phyloP scores from a whole-genome alignment of 2,329 filamentous ascomycete genomes.

The Aulographum hederae region DNA sequence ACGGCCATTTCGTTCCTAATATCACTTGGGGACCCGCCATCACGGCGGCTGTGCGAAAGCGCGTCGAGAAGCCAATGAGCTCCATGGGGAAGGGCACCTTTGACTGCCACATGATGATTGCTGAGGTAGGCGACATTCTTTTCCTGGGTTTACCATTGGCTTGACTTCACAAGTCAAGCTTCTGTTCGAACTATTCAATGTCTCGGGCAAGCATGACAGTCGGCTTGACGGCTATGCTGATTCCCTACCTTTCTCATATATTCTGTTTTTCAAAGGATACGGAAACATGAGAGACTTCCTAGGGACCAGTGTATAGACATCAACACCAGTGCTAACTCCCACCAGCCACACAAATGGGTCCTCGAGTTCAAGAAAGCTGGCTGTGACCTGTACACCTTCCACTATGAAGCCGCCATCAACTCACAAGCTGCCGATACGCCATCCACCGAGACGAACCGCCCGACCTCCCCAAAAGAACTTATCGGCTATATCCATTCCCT shows the following conservation, averaged over 20 bases:
- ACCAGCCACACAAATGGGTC: constrained; percentile 91
- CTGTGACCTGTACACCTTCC: constrained; percentile 98
- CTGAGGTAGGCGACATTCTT: constrained; percentile 62
- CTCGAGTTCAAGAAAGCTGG: constrained; percentile 85
- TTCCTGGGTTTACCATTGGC: neutral
- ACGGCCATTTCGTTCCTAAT: constrained; percentile 97
- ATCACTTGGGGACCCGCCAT: constrained; percentile 93
- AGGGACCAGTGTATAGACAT: too few species aligned
- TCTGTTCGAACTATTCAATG: too few species aligned
- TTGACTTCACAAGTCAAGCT: neutral
- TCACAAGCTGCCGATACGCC: constrained; percentile 73
- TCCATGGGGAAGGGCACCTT: constrained; percentile 74
- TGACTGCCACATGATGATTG: constrained; percentile 99
- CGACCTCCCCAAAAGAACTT: constrained; percentile 64
- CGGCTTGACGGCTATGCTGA: too few species aligned
- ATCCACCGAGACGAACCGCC: constrained; percentile 42
- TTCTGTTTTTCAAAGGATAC: too few species aligned
- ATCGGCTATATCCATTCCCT: constrained; percentile 80
- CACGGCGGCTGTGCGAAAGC: constrained; percentile 77
- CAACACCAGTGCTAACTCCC: too few species aligned
- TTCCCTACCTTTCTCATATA: too few species aligned
- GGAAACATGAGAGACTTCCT: too few species aligned
- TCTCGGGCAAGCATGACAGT: too few species aligned
- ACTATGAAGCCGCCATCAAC: constrained; percentile 83
- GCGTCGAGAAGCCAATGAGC: constrained; percentile 58